These are phyloP conservation scores for Neurospora pannonica DNA, from an alignment of 495 filamentous ascomycete species.

Conservation along the genomic window DNA sequence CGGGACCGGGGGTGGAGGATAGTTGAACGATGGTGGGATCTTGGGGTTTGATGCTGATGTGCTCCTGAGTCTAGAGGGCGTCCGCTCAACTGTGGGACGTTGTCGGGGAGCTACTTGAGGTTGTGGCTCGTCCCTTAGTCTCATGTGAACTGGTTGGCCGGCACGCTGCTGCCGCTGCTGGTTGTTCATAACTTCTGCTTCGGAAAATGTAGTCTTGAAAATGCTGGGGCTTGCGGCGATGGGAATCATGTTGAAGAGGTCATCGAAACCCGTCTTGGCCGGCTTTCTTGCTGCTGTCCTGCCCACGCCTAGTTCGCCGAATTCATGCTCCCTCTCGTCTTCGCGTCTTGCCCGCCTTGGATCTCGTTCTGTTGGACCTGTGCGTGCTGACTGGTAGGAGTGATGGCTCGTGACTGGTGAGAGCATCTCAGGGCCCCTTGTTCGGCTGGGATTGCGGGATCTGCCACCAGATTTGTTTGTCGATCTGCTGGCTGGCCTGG, in stretches of 20 bases:
- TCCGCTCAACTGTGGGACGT: constrained; percentile 42
- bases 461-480: background rate
- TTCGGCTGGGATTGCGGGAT: constrained; percentile 7
- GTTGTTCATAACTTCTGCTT: background rate
- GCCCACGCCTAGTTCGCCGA: background rate
- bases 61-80: constrained; percentile 39
- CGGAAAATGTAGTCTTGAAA: constrained; percentile 5
- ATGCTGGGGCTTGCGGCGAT: constrained; percentile 24
- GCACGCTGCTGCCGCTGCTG: background rate
- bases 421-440: background rate
- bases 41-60: constrained; percentile 25
- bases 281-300: background rate
- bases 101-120: constrained; percentile 37
- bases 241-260: constrained; percentile 8
- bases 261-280: background rate
- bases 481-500: constrained; percentile 4
- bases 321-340: background rate
- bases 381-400: background rate
- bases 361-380: background rate
- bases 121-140: constrained; percentile 16
- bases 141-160: constrained; percentile 2
- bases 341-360: background rate
- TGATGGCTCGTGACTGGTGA: background rate
- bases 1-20: background rate
- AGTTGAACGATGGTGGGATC: background rate